Percentiles rank a stretch among this genome's conserved stretches.
Conservation (phyloP, 495 filamentous ascomycete genomes). For the Podospora australis region DNA sequence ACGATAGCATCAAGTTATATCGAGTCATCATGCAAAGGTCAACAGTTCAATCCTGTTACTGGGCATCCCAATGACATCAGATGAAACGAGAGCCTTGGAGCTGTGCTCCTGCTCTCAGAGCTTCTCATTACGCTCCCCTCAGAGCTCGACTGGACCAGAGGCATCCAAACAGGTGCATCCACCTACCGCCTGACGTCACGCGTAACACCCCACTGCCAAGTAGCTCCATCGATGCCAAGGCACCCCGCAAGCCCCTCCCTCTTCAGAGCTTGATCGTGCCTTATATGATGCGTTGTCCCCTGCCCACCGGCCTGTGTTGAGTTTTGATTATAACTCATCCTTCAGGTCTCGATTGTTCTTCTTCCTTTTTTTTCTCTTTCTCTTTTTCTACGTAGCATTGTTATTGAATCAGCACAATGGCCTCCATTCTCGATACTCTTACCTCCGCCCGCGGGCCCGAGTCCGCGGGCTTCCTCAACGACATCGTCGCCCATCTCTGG, state of each 20-base stretch:
- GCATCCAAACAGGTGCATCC: too few relatives aligned
- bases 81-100: too few relatives aligned
- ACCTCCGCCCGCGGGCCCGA: slow-evolving; percentile 19
- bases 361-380: background rate
- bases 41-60: too few relatives aligned
- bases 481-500: slow-evolving; percentile 39
- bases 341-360: background rate
- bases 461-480: slow-evolving; percentile 34
- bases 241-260: background rate
- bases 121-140: too few relatives aligned
- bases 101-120: too few relatives aligned
- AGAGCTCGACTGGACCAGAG: too few relatives aligned
- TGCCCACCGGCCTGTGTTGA: background rate
- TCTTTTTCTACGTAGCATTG: background rate
- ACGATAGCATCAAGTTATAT: too few relatives aligned
- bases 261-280: background rate
- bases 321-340: background rate
- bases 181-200: background rate
- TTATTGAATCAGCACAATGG: slow-evolving; percentile 19
- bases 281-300: background rate
- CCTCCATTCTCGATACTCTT: slow-evolving; percentile 18
- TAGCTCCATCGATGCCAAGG: background rate
- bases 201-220: background rate
- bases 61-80: too few relatives aligned
- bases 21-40: too few relatives aligned